Percentiles rank a stretch among this genome's conserved stretches.
Evolutionary conservation across 164 flowering plant genomes (phyloP).

Genomic region (Liquidambar formosana): DNA sequence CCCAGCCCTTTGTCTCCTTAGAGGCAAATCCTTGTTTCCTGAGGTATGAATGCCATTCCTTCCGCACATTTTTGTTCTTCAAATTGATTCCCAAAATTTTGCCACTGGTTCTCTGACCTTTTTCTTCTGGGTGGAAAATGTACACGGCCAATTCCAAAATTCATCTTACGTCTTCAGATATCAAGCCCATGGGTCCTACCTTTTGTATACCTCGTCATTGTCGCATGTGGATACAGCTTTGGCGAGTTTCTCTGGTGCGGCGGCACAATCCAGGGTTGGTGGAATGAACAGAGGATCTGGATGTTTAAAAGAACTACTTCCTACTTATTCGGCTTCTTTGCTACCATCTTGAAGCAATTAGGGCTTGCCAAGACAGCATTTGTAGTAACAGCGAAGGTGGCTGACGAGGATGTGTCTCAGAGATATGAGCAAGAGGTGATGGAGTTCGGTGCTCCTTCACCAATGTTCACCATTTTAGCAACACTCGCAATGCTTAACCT

Average conservation of each 20-base stretch:
- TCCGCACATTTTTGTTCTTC: too few relatives aligned
- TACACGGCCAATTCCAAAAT: too few relatives aligned
- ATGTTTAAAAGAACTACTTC: constrained; percentile 25
- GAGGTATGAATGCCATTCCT: constrained; percentile 7
- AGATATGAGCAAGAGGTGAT: constrained; percentile 33
- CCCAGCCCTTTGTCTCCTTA: constrained; percentile 28
- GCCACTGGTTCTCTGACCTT: too few relatives aligned
- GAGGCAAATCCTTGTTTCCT: constrained; percentile 31
- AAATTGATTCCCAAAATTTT: too few relatives aligned
- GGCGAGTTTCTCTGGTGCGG: constrained; percentile 36
- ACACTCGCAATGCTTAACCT: constrained; percentile 29
- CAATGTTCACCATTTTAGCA: constrained; percentile 33
- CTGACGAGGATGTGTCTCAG: constrained; percentile 27
- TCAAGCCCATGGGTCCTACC: constrained; percentile 57
- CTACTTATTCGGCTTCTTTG: constrained; percentile 24
- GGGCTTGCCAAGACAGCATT: constrained; percentile 26
- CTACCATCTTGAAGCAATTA: constrained; percentile 17
- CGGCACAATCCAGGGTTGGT: constrained; percentile 32
- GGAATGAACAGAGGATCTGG: constrained; percentile 32
- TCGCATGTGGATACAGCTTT: constrained; percentile 21
- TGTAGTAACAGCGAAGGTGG: constrained; percentile 28
- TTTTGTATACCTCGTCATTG: constrained; percentile 32
- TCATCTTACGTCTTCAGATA: constrained; percentile 26
- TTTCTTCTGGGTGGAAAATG: too few relatives aligned
- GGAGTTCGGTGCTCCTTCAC: constrained; percentile 43